These are phyloP conservation scores for Komagataea norvegica DNA, from an alignment of 1,139 yeast species.

Conservation along the genomic window DNA sequence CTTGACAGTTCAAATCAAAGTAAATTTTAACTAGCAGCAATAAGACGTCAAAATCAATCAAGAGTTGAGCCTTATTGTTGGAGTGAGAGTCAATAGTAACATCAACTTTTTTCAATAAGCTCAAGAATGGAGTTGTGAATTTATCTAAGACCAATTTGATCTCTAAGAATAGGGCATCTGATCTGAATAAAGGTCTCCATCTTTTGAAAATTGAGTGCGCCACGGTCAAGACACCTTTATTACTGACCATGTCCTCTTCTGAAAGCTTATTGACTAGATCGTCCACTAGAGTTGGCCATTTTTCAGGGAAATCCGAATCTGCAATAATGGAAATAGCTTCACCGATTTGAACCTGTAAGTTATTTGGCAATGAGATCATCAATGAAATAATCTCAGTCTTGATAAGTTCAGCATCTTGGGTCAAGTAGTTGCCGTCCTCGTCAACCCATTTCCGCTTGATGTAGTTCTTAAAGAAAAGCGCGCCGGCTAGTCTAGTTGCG, in stretches of 20 bases:
- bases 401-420: slow-evolving; percentile 66
- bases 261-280: slow-evolving; percentile 62
- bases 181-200: slow-evolving; percentile 93
- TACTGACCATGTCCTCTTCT: slow-evolving; percentile 59
- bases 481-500: slow-evolving; percentile 77
- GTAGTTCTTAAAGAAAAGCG: slow-evolving; percentile 85
- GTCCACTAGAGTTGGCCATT: slow-evolving; percentile 79
- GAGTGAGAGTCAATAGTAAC: slow-evolving; percentile 48
- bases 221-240: slow-evolving; percentile 83
- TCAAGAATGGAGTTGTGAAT: slow-evolving; percentile 78
- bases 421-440: slow-evolving; percentile 75
- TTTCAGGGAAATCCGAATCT: slow-evolving; percentile 89
- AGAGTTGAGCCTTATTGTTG: slow-evolving; percentile 43
- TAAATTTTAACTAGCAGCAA: slow-evolving; percentile 72
- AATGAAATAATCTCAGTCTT: slow-evolving; percentile 73
- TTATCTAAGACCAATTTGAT: slow-evolving; percentile 82
- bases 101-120: slow-evolving; percentile 63
- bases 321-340: slow-evolving; percentile 92
- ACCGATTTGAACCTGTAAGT: slow-evolving; percentile 84
- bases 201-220: slow-evolving; percentile 94
- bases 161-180: slow-evolving; percentile 85
- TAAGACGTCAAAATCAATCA: slow-evolving; percentile 63
- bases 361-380: slow-evolving; percentile 76
- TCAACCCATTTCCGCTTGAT: slow-evolving; percentile 84
- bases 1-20: slow-evolving; percentile 94